These are phyloP conservation scores for Lachnum nothofagi DNA, from an alignment of 2,329 filamentous ascomycete genomes.

Conservation along the genomic window DNA sequence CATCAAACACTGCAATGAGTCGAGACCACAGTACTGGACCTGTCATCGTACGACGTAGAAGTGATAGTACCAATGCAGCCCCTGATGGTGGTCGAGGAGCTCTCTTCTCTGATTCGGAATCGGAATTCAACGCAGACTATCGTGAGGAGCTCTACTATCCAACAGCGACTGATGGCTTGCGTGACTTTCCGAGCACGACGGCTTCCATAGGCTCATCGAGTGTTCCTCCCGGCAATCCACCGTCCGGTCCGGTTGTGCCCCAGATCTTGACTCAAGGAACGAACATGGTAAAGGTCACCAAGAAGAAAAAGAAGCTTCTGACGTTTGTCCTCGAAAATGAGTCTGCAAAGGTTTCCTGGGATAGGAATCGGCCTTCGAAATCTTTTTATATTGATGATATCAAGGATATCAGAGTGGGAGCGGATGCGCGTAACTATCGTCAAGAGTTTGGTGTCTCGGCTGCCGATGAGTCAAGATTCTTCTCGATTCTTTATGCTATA, in stretches of 20 bases:
- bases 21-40: conserved; percentile 87
- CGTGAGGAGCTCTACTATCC: conserved; percentile 43
- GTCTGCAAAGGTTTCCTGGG: conserved; percentile 83
- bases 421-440: conserved; percentile 82
- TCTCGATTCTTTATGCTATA: conserved; percentile 82
- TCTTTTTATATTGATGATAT: conserved; percentile 93
- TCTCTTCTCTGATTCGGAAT: conserved; percentile 51
- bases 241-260: conserved; percentile 69
- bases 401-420: conserved; percentile 77
- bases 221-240: conserved; percentile 33
- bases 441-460: conserved; percentile 72
- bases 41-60: conserved; percentile 78
- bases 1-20: conserved; percentile 69
- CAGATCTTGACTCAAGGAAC: conserved; percentile 73
- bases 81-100: conserved; percentile 44
- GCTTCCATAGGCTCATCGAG: conserved; percentile 44
- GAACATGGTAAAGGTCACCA: conserved; percentile 74
- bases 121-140: conserved; percentile 49
- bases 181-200: conserved; percentile 46
- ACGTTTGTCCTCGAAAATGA: conserved; percentile 70
- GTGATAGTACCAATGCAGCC: conserved; percentile 76
- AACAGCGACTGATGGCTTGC: conserved; percentile 38
- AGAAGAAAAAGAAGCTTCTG: conserved; percentile 73
- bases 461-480: conserved; percentile 67
- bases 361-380: conserved; percentile 71